Percentiles rank a stretch among this genome's conserved stretches.
Evolutionary conservation across 208 protist species (phyloP).

Genomic region (Acanthamoeba sp.): DNA sequence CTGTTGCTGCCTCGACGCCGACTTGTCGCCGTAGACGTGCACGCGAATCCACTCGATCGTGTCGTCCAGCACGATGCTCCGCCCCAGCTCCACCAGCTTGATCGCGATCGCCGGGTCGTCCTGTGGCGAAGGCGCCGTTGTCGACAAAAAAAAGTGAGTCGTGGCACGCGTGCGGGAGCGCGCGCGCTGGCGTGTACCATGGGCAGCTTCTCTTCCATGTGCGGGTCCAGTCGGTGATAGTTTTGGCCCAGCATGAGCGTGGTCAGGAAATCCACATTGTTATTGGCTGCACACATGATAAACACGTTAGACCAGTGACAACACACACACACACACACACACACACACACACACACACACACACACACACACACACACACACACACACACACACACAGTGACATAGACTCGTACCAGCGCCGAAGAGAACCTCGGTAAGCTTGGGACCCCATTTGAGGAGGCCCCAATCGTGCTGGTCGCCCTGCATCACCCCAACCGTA

Average conservation of each 20-base stretch:
- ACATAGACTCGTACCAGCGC: not conserved
- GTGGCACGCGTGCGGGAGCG: not conserved
- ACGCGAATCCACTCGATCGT: conserved; percentile 52
- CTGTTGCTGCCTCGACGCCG: not conserved
- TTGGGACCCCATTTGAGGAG: conserved; percentile 72
- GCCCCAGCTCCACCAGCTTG: conserved; percentile 32
- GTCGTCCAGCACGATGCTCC: conserved; percentile 20
- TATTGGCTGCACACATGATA: conserved; percentile 17
- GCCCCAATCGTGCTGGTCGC: conserved; percentile 65
- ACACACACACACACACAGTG: too few relatives aligned
- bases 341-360: not conserved
- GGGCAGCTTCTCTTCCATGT: conserved; percentile 57
- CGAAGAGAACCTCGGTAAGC: conserved; percentile 44
- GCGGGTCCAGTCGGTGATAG: conserved; percentile 64
- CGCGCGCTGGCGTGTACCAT: not conserved
- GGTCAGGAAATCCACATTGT: conserved; percentile 59
- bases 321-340: too few relatives aligned
- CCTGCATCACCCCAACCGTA: not conserved
- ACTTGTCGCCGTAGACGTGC: conserved; percentile 19
- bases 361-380: too few relatives aligned
- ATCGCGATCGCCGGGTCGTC: conserved; percentile 27
- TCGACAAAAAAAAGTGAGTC: not conserved
- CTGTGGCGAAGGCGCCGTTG: not conserved
- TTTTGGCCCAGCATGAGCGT: conserved; percentile 2
- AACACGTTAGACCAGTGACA: too few relatives aligned